These are phyloP conservation scores for Nicotiana benthamiana DNA, from an alignment of 257 asterid species.

Conservation along the genomic window DNA sequence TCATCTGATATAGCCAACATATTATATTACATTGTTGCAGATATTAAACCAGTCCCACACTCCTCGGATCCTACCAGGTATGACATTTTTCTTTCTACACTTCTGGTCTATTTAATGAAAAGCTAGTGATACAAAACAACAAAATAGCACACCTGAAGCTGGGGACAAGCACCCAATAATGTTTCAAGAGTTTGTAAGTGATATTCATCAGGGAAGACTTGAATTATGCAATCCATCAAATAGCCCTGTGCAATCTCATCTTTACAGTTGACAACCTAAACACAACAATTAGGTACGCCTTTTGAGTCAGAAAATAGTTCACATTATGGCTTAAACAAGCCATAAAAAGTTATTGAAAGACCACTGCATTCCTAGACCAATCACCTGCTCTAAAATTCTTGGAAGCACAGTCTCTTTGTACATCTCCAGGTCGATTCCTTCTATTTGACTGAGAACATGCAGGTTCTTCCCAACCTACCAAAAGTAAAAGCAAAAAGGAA, in stretches of 20 bases:
- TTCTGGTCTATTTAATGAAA: not conserved
- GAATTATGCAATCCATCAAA: conserved; percentile 98
- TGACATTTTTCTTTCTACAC: not conserved
- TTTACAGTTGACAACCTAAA: conserved; percentile 93
- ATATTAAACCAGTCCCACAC: not conserved
- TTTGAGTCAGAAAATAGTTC: not conserved
- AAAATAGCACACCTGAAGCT: conserved; percentile 66
- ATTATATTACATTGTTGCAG: not conserved
- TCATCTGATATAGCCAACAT: not conserved
- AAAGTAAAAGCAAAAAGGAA: conserved; percentile 20
- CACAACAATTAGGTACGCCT: conserved; percentile 8
- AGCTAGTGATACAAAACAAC: not conserved
- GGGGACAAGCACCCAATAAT: conserved; percentile 92
- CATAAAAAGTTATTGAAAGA: not conserved
- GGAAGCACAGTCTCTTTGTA: conserved; percentile 92
- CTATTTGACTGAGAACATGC: conserved; percentile 97
- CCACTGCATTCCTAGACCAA: not conserved
- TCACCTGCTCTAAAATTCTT: conserved; percentile 93
- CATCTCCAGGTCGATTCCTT: conserved; percentile 97
- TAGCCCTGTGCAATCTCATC: conserved; percentile 94
- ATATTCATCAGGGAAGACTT: conserved; percentile 97
- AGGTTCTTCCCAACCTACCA: conserved; percentile 95
- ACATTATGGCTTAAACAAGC: not conserved
- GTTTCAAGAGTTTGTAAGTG: conserved; percentile 97
- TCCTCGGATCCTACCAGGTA: not conserved